Conservation (phyloP, 2,329 filamentous ascomycete genomes). For the Ascochyta fabae region DNA sequence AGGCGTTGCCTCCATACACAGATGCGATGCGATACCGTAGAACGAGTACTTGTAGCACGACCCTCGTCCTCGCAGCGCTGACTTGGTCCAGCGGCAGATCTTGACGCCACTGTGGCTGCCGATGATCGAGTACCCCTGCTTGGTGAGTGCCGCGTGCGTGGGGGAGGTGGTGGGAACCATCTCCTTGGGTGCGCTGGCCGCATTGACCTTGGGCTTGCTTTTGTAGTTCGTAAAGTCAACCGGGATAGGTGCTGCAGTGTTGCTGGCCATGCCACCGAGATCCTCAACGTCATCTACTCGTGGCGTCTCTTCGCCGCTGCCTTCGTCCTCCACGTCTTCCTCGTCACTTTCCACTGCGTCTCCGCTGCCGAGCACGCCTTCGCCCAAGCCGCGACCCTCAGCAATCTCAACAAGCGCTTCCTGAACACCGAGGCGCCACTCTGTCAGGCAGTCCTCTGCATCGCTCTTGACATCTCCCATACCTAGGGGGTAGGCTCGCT, state of each 20-base stretch:
- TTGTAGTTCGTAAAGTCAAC: slow-evolving; percentile 85
- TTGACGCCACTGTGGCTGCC: slow-evolving; percentile 96
- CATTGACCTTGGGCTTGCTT: slow-evolving; percentile 58
- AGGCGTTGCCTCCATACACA: slow-evolving; percentile 98
- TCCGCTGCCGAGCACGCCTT: slow-evolving; percentile 79
- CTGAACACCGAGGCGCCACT: slow-evolving; percentile 79
- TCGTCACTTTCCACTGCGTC: slow-evolving; percentile 85
- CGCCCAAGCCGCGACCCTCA: slow-evolving; percentile 61
- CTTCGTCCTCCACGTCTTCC: slow-evolving; percentile 64
- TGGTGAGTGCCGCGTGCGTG: slow-evolving; percentile 86
- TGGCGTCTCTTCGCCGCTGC: slow-evolving; percentile 46
- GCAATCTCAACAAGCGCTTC: slow-evolving; percentile 70
- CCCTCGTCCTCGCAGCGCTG: slow-evolving; percentile 87
- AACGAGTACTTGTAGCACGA: slow-evolving; percentile 98
- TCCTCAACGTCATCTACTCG: slow-evolving; percentile 83
- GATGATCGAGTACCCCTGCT: slow-evolving; percentile 95
- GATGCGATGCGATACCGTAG: slow-evolving; percentile 94
- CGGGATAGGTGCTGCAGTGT: slow-evolving; percentile 62
- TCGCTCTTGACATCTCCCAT: slow-evolving; percentile 86
- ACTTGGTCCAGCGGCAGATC: slow-evolving; percentile 98
- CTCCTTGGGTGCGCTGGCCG: slow-evolving; percentile 67
- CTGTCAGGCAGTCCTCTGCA: slow-evolving; percentile 67
- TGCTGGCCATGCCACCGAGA: slow-evolving; percentile 69
- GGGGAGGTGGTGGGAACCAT: slow-evolving; percentile 95
- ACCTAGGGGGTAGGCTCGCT: slow-evolving; percentile 86